Conservation (phyloP, 139 green algal species). For the Chlorokybus atmophyticus region DNA sequence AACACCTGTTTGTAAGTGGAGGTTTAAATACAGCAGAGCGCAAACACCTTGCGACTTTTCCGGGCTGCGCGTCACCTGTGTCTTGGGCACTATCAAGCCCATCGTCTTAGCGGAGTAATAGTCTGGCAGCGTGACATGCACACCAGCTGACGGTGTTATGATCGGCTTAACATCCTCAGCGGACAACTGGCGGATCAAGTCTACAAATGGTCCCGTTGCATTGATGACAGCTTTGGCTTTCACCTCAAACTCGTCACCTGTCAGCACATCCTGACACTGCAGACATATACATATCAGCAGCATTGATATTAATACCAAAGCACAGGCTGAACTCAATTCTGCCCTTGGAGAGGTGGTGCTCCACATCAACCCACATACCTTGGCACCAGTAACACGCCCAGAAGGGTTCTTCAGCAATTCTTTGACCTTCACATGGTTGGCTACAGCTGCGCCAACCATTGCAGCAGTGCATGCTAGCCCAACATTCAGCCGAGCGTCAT, state of each 20-base stretch:
- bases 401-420: conserved; percentile 27
- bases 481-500: conserved; percentile 80
- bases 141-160: conserved; percentile 63
- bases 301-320: too few relatives aligned
- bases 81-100: conserved; percentile 96
- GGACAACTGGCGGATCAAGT: conserved; percentile 33
- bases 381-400: too few relatives aligned
- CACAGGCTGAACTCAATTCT: too few relatives aligned
- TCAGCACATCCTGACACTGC: conserved; percentile 54
- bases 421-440: conserved; percentile 68
- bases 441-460: conserved; percentile 57
- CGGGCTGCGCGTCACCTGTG: too few relatives aligned
- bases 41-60: too few relatives aligned
- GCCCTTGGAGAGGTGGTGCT: too few relatives aligned
- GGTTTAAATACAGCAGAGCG: too few relatives aligned
- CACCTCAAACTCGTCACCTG: conserved; percentile 34
- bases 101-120: conserved; percentile 64
- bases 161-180: conserved; percentile 32
- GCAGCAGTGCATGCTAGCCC: conserved; percentile 75
- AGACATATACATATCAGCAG: too few relatives aligned
- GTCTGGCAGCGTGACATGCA: conserved; percentile 87
- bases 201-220: conserved; percentile 68
- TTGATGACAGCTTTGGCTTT: conserved; percentile 75
- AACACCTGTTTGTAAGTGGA: too few relatives aligned
- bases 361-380: too few relatives aligned